Evolutionary conservation across 257 asterid species (phyloP).

Genomic region (Solanum appendiculatum): DNA sequence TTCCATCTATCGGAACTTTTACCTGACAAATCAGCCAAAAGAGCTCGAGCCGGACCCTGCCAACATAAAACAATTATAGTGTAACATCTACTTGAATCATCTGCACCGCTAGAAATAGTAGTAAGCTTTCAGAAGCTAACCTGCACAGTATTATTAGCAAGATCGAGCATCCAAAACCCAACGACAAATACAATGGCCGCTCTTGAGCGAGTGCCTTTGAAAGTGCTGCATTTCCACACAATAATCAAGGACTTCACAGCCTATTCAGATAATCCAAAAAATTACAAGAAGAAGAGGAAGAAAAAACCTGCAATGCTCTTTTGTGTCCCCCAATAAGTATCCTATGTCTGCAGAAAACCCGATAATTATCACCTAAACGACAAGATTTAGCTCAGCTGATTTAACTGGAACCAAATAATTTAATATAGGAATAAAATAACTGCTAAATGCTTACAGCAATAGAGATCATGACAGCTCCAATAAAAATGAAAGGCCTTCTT

Average conservation of each 20-base stretch:
- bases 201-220: slow-evolving; percentile 92
- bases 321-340: slow-evolving; percentile 82
- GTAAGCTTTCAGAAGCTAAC: slow-evolving; percentile 27
- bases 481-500: slow-evolving; percentile 78
- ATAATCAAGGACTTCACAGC: slow-evolving; percentile 13
- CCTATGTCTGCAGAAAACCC: slow-evolving; percentile 99
- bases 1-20: neutral
- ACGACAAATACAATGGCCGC: slow-evolving; percentile 83
- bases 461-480: slow-evolving; percentile 84
- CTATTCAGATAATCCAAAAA: slow-evolving; percentile 1
- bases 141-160: slow-evolving; percentile 99
- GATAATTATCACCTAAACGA: slow-evolving; percentile 75
- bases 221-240: slow-evolving; percentile 66
- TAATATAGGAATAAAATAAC: slow-evolving; percentile 3
- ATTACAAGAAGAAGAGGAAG: slow-evolving; percentile 4
- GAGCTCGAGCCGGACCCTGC: slow-evolving; percentile 99
- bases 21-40: slow-evolving; percentile 98
- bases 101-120: neutral
- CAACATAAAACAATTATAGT: slow-evolving; percentile 5
- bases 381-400: slow-evolving; percentile 30
- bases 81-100: neutral
- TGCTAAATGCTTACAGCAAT: slow-evolving; percentile 51
- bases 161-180: slow-evolving; percentile 99
- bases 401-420: slow-evolving; percentile 3
- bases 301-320: slow-evolving; percentile 96